phyloP scores from a whole-genome alignment of 2,329 filamentous ascomycete species.

The Claviceps cyperi region DNA sequence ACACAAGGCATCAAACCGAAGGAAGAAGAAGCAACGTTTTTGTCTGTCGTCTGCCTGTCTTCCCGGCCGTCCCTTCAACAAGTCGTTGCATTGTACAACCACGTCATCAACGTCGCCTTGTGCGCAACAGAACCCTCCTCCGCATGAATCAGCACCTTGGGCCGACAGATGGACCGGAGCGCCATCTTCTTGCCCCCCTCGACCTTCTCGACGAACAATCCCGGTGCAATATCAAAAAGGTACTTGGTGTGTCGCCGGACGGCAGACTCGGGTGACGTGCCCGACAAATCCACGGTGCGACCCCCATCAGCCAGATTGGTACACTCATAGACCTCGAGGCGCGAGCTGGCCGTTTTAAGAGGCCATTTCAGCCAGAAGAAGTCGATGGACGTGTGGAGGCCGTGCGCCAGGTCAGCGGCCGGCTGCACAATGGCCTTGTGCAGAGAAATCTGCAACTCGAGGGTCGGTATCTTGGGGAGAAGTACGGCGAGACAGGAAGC shows the following conservation, averaged over 20 bases:
- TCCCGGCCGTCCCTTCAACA: background rate
- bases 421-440: slow-evolving; percentile 20
- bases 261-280: slow-evolving; percentile 15
- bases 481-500: slow-evolving; percentile 17
- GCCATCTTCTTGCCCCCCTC: slow-evolving; percentile 18
- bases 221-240: slow-evolving; percentile 23
- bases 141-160: slow-evolving; percentile 19
- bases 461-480: slow-evolving; percentile 13
- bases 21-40: background rate
- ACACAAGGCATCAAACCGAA: background rate
- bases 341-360: slow-evolving; percentile 19
- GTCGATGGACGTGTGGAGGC: slow-evolving; percentile 20
- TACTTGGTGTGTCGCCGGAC: slow-evolving; percentile 18
- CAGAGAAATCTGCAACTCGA: slow-evolving; percentile 19
- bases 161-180: slow-evolving; percentile 19
- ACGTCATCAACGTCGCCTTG: slow-evolving; percentile 19
- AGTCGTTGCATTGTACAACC: slow-evolving; percentile 11
- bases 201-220: slow-evolving; percentile 22
- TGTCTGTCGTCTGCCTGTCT: background rate
- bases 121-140: slow-evolving; percentile 14
- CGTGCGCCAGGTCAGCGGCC: slow-evolving; percentile 22
- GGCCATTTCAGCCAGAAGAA: slow-evolving; percentile 24
- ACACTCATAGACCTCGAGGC: slow-evolving; percentile 24
- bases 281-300: slow-evolving; percentile 15
- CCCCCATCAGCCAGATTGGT: slow-evolving; percentile 20